Evolutionary conservation across 106 monocot genomes (phyloP).

Genomic region (Dendrobium huoshanense): DNA sequence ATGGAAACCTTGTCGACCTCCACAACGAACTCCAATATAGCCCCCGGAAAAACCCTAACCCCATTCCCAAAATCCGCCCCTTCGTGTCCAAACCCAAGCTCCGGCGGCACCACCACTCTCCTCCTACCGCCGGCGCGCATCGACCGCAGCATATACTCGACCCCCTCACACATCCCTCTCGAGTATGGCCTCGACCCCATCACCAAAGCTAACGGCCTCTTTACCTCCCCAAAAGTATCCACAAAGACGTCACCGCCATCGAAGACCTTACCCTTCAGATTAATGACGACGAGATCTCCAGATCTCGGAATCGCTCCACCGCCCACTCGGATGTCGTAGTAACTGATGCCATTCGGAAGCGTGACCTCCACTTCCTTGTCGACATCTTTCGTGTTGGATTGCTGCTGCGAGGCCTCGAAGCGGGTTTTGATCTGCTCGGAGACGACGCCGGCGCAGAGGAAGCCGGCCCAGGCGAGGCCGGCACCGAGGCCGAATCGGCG

Average conservation of each 20-base stretch:
- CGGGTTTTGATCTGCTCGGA: constrained; percentile 96
- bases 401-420: constrained; percentile 63
- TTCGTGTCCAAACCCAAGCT: constrained; percentile 67
- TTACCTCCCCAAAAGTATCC: constrained; percentile 67
- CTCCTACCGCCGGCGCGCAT: constrained; percentile 92
- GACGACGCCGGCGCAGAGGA: constrained; percentile 75
- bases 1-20: constrained; percentile 86
- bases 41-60: constrained; percentile 32
- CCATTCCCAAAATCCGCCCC: constrained; percentile 65
- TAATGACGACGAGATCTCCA: constrained; percentile 79
- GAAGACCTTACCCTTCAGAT: constrained; percentile 56
- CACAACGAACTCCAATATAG: constrained; percentile 68
- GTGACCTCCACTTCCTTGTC: constrained; percentile 62
- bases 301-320: constrained; percentile 54
- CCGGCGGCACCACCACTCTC: constrained; percentile 60
- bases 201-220: constrained; percentile 76
- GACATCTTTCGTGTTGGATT: constrained; percentile 62
- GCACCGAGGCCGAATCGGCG: constrained; percentile 89
- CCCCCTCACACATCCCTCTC: constrained; percentile 90
- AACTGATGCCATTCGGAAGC: constrained; percentile 83
- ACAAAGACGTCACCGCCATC: constrained; percentile 40
- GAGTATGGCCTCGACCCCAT: constrained; percentile 93
- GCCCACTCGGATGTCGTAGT: constrained; percentile 63
- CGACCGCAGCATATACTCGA: constrained; percentile 53
- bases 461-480: constrained; percentile 89